Conservation (phyloP, 2,329 filamentous ascomycete genomes). For the Pseudogymnoascus sp. region DNA sequence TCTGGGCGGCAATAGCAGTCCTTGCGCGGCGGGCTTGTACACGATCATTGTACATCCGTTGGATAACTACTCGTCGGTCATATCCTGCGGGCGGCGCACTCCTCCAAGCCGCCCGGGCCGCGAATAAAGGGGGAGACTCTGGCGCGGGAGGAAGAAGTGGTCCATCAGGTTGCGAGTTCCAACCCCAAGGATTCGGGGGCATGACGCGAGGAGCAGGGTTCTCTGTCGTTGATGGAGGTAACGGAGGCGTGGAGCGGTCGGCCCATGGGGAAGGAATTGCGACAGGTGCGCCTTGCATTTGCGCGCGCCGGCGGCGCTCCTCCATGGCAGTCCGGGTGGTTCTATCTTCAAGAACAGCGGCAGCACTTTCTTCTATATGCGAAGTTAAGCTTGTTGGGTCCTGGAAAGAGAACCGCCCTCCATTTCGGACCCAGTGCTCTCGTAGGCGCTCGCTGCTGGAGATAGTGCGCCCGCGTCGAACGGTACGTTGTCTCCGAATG, state of each 20-base stretch:
- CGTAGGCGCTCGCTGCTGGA: neutral
- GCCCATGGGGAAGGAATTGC: neutral
- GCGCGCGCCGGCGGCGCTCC: neutral
- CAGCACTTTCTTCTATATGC: neutral
- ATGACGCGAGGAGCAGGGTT: neutral
- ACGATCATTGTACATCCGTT: neutral
- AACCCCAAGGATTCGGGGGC: neutral
- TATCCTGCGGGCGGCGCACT: neutral
- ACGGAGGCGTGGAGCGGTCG: neutral
- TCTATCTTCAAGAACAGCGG: neutral
- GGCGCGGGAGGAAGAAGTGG: neutral
- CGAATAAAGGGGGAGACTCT: neutral
- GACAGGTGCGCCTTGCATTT: neutral
- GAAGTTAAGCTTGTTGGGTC: neutral
- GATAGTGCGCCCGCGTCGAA: neutral
- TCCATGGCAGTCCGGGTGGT: neutral
- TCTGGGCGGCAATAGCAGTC: neutral
- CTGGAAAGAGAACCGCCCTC: neutral
- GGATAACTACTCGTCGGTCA: neutral
- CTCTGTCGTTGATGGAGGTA: neutral
- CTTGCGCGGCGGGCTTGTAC: neutral
- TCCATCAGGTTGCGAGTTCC: neutral
- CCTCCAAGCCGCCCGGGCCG: neutral
- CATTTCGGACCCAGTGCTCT: neutral
- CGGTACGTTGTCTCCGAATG: conserved; percentile 21